Percentiles rank a stretch among this genome's conserved stretches.
Evolutionary conservation across 2,329 filamentous ascomycete species (phyloP).

Genomic region (Chrysosphaeria jannelii): DNA sequence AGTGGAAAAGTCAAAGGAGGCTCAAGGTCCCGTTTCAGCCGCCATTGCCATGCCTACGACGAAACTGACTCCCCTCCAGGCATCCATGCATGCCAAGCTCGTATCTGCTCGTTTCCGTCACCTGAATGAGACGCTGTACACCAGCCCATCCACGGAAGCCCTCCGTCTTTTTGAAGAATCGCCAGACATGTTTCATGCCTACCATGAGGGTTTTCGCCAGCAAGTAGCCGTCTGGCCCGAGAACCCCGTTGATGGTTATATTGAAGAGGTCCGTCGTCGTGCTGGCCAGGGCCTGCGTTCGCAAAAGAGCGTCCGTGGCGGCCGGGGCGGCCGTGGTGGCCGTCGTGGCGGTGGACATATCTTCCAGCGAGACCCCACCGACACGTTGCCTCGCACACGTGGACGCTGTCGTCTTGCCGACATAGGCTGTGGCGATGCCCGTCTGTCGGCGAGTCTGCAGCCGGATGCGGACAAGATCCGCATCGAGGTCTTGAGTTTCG

Average conservation of each 20-base stretch:
- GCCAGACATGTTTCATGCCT: slow-evolving; percentile 84
- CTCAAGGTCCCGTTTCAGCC: slow-evolving; percentile 4
- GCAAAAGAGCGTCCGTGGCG: slow-evolving; percentile 1
- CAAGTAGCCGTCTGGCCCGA: slow-evolving; percentile 92
- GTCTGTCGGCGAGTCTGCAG: slow-evolving; percentile 40
- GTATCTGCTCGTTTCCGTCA: slow-evolving; percentile 88
- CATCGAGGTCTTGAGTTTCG: slow-evolving; percentile 55
- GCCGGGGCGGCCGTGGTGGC: slow-evolving; percentile 6
- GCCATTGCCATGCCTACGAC: slow-evolving; percentile 10
- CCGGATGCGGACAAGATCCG: slow-evolving; percentile 32
- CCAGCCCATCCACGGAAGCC: slow-evolving; percentile 59
- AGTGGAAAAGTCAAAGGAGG: slow-evolving; percentile 1
- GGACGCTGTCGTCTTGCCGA: slow-evolving; percentile 60
- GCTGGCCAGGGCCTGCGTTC: slow-evolving; percentile 4
- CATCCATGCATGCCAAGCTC: slow-evolving; percentile 82
- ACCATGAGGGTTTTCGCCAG: slow-evolving; percentile 83
- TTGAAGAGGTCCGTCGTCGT: slow-evolving; percentile 37
- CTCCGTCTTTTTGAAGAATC: slow-evolving; percentile 54
- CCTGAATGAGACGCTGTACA: slow-evolving; percentile 91
- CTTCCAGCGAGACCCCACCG: slow-evolving; percentile 4
- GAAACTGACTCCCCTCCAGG: slow-evolving; percentile 67
- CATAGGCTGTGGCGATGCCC: slow-evolving; percentile 76
- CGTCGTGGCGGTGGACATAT: slow-evolving; percentile 6
- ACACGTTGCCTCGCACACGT: slow-evolving; percentile 38
- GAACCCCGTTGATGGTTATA: slow-evolving; percentile 79